Base-by-base conservation (phyloP, 106 monocot species). In the Amphibolis antarctica region DNA sequence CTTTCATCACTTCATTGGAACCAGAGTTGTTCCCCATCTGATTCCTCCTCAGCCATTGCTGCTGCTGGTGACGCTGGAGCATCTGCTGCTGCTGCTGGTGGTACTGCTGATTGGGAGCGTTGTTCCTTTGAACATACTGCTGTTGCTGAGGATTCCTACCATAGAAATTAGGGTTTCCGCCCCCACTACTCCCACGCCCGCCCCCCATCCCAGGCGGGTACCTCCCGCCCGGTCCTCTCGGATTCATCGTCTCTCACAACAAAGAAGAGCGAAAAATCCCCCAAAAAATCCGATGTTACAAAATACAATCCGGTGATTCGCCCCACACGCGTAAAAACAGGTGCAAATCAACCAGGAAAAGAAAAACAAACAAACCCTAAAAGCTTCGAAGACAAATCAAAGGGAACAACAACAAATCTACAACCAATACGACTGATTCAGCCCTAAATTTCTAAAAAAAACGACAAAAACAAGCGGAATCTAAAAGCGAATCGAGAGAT, bases 31-130 rank as follows among this genome's bases (percentile, higher is more conserved):
- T 67, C 47, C 55, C 76, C 25, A 79, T 75, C 67, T 76, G 71
- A 77, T 83, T 84, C 70, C 86, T 78, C 57, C 83, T 68, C 70
- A 72, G 23, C 92, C 88, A 85, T 45, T 84, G 81, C 72, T 86
- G 91, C 50, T 85, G 83, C 55, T 80, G 85, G 28, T 76, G 81
- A 49, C 66, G 65, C 29, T 75, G 71, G 27, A 59, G 75, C n/a
- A 62, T 60, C 28, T 21, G 46, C 31, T 44, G 42, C 28, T 72
- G 72, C 42, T 46, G 63, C 27, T 66, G 73, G 5, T 47, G 65
- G 10, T 63, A 25, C 12, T 71, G 71, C 57, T 80, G 74, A 51
- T 44, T 54, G 24, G 69, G 69, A 23, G 27, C 18, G 61, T 47
- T 4, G 65, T 46, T 31, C 43, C 71, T 65, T 52, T 70, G 76